Percentiles rank a stretch among this genome's conserved stretches.
Conservation (phyloP, 2,329 filamentous ascomycete genomes). For the Colletotrichum gigasporum region DNA sequence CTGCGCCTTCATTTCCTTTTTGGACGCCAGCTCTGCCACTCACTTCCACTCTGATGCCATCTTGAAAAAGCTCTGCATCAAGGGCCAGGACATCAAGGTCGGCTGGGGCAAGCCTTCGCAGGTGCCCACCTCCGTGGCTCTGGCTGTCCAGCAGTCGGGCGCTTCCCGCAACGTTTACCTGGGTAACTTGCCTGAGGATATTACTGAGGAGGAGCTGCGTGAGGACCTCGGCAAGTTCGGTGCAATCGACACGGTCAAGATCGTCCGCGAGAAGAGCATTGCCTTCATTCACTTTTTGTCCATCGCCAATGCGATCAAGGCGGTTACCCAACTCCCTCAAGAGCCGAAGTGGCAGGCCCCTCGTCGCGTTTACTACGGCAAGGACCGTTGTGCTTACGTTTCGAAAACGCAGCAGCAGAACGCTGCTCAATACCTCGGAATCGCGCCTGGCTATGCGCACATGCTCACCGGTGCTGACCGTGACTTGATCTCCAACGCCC, state of each 20-base stretch:
- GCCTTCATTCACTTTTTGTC: slow-evolving; percentile 98
- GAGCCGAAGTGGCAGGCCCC: slow-evolving; percentile 97
- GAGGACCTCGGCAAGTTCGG: slow-evolving; percentile 97
- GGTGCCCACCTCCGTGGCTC: slow-evolving; percentile 95
- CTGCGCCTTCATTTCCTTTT: slow-evolving; percentile 98
- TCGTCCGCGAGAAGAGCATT: slow-evolving; percentile 97
- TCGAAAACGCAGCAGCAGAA: slow-evolving; percentile 99
- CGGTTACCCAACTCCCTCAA: slow-evolving; percentile 93
- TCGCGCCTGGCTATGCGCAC: slow-evolving; percentile 95
- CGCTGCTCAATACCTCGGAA: slow-evolving; percentile 96
- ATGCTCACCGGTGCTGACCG: slow-evolving; percentile 96
- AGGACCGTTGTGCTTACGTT: slow-evolving; percentile 97
- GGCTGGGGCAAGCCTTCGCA: slow-evolving; percentile 99
- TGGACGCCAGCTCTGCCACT: slow-evolving; percentile 96
- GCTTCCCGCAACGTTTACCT: slow-evolving; percentile 98
- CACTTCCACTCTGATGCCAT: slow-evolving; percentile 99
- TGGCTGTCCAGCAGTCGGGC: slow-evolving; percentile 96
- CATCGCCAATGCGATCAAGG: slow-evolving; percentile 98
- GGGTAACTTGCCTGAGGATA: slow-evolving; percentile 90
- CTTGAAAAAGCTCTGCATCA: slow-evolving; percentile 98
- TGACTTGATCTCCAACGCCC: slow-evolving; percentile 93
- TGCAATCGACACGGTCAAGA: slow-evolving; percentile 95
- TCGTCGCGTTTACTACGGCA: slow-evolving; percentile 96
- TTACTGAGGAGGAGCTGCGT: slow-evolving; percentile 89
- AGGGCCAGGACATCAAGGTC: slow-evolving; percentile 99